Percentiles rank a stretch among this genome's conserved stretches.
Evolutionary conservation across 805 yeast species (phyloP).

Genomic region (Zygosaccharomyces bisporus): DNA sequence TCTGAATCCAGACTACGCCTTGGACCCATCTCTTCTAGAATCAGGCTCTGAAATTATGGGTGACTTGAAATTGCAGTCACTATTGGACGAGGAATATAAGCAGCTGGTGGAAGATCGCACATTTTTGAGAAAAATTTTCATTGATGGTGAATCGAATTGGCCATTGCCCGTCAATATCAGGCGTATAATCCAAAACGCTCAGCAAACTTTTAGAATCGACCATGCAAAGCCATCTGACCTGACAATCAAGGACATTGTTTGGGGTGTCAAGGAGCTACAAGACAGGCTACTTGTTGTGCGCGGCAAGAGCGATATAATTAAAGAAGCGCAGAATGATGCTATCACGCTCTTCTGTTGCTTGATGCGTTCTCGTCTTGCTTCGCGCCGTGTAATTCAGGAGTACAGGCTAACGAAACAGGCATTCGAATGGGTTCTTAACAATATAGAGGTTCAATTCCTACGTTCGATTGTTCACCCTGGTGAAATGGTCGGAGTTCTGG

Average conservation of each 20-base stretch:
- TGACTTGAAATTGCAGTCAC: constrained; percentile 74
- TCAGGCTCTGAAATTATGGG: constrained; percentile 89
- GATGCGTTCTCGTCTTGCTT: constrained; percentile 85
- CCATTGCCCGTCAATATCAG: constrained; percentile 96
- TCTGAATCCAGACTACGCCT: constrained; percentile 59
- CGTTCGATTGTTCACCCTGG: constrained; percentile 92
- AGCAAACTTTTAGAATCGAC: constrained; percentile 93
- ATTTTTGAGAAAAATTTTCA: constrained; percentile 77
- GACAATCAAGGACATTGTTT: constrained; percentile 74
- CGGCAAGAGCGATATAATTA: constrained; percentile 67
- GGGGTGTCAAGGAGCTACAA: constrained; percentile 65
- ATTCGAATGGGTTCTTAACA: constrained; percentile 94
- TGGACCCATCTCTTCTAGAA: constrained; percentile 74
- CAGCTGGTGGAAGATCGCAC: constrained; percentile 76
- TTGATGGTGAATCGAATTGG: constrained; percentile 94
- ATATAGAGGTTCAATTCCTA: constrained; percentile 88
- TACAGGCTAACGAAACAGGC: constrained; percentile 79
- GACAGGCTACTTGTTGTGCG: constrained; percentile 70
- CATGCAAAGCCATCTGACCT: constrained; percentile 86
- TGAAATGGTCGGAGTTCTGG: constrained; percentile 97
- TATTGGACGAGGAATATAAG: constrained; percentile 78
- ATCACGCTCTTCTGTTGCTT: constrained; percentile 85
- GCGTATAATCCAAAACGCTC: constrained; percentile 95
- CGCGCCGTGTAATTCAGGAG: constrained; percentile 89
- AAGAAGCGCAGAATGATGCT: constrained; percentile 91